Percentiles rank a stretch among this genome's conserved stretches.
These are phyloP conservation scores for Diatrype stigma DNA, from an alignment of 2,329 filamentous ascomycete species.

Conservation along the genomic window DNA sequence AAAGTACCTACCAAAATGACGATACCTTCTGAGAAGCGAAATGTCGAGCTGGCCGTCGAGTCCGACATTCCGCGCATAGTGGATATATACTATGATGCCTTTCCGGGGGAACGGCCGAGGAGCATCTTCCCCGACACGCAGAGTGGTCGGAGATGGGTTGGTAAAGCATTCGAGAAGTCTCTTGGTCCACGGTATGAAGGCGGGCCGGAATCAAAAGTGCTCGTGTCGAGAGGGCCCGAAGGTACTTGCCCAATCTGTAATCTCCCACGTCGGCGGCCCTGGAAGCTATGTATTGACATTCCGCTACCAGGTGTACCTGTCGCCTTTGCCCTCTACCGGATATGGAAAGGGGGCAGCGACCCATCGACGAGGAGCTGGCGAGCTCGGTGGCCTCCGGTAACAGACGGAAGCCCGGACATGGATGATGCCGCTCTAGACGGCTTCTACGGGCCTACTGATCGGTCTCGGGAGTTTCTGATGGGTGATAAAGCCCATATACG, in stretches of 20 bases:
- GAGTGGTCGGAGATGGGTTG: neutral
- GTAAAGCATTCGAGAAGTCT: neutral
- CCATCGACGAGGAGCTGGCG: neutral
- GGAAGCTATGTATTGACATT: neutral
- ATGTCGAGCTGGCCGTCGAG: neutral
- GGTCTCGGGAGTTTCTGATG: neutral
- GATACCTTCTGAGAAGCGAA: no score
- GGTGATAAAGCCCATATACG: neutral
- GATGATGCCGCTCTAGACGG: neutral
- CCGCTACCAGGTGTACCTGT: neutral
- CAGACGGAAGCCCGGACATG: neutral
- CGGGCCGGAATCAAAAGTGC: neutral
- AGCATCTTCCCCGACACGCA: neutral
- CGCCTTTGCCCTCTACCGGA: neutral
- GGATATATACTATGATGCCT: neutral
- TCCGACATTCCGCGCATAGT: neutral
- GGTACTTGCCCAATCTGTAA: neutral
- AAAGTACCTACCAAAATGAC: no score
- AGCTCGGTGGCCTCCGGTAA: neutral
- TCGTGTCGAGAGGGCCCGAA: neutral
- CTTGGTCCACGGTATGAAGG: neutral
- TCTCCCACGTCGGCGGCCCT: neutral
- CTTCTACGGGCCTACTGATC: neutral
- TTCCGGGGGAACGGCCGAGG: neutral
- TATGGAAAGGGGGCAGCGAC: neutral